Evolutionary conservation across 352 stramenopile genomes (phyloP).

Genomic region (Phytopythium kandeliae): DNA sequence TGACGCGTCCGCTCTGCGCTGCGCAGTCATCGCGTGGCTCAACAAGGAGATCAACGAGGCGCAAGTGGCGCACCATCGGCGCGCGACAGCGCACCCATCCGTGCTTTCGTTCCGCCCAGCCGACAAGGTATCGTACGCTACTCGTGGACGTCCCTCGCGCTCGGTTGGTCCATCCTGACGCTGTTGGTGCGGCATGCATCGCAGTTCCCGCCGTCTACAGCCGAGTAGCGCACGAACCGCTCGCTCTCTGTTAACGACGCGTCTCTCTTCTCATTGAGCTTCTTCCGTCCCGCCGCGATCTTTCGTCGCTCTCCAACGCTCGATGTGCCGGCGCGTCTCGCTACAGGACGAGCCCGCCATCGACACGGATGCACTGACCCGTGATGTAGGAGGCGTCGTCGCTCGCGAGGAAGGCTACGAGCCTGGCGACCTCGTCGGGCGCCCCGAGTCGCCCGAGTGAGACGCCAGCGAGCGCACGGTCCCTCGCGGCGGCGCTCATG

Average conservation of each 20-base stretch:
- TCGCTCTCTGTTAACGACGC: too few species aligned
- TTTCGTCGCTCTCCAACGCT: too few species aligned
- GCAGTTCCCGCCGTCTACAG: too few species aligned
- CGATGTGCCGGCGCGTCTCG: too few species aligned
- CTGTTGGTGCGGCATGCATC: too few species aligned
- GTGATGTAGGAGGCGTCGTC: constrained; percentile 82
- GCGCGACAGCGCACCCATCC: constrained; percentile 55
- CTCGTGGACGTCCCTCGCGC: too few species aligned
- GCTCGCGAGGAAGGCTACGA: constrained; percentile 75
- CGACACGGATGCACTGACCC: constrained; percentile 75
- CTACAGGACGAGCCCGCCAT: constrained; percentile 75
- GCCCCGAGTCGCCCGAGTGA: constrained; percentile 55
- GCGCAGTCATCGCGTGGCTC: constrained; percentile 87
- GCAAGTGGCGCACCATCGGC: constrained; percentile 66
- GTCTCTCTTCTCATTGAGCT: too few species aligned
- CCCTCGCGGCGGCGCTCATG: constrained; percentile 45
- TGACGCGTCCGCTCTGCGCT: neutral
- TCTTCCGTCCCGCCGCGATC: too few species aligned
- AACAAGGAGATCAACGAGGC: constrained; percentile 92
- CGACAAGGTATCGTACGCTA: constrained; percentile 26
- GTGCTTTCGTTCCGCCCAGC: constrained; percentile 62
- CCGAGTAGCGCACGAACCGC: too few species aligned
- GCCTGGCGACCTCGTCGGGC: constrained; percentile 66
- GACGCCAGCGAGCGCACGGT: constrained; percentile 43
- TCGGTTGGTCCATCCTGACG: too few species aligned